phyloP scores from a whole-genome alignment of 2,329 filamentous ascomycete species.

The Teratosphaeria nubilosa region DNA sequence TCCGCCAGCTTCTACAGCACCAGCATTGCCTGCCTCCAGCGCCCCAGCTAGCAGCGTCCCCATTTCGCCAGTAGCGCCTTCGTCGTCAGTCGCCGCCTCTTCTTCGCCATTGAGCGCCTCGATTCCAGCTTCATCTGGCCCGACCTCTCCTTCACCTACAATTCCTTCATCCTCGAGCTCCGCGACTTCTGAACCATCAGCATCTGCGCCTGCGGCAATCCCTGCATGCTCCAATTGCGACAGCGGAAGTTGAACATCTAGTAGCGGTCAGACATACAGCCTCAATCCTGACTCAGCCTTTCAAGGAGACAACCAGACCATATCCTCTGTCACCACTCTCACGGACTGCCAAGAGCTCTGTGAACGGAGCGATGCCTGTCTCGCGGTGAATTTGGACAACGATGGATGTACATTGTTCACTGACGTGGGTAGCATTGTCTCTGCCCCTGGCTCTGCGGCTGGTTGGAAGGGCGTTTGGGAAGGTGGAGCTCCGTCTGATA shows the following conservation, averaged over 20 bases:
- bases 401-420: background rate
- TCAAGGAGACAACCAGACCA: background rate
- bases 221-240: background rate
- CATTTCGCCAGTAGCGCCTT: no score
- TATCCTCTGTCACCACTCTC: background rate
- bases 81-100: no score
- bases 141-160: no score
- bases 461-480: conserved; percentile 4
- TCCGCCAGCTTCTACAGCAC: no score
- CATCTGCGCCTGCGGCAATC: background rate
- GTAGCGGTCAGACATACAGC: background rate
- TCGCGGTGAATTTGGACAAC: conserved; percentile 3
- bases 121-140: no score
- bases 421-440: background rate
- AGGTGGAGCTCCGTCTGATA: conserved; percentile 1
- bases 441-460: conserved; percentile 1
- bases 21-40: background rate
- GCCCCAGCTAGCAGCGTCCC: background rate
- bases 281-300: background rate
- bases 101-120: background rate
- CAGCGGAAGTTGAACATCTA: background rate
- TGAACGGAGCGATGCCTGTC: background rate
- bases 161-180: background rate
- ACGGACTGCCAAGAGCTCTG: conserved; percentile 1
- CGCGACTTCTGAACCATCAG: background rate